A percentile compares a stretch with the other conserved stretches of the same genome.
These are phyloP conservation scores for Russula dissimulans DNA, from an alignment of 768 basidiomycete species.

Conservation along the genomic window DNA sequence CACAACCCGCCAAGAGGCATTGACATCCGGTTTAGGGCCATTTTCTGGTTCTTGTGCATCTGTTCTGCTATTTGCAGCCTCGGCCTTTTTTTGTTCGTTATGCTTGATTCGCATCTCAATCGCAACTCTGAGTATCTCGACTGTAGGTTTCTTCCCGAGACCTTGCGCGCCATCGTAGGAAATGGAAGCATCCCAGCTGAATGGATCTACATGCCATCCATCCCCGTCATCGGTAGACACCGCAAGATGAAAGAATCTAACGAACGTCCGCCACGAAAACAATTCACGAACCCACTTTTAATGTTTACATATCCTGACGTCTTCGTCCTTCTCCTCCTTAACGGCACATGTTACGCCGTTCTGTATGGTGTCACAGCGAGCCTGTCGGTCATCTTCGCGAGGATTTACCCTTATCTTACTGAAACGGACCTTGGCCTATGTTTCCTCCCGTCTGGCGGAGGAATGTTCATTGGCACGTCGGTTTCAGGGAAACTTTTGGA, in stretches of 20 bases:
- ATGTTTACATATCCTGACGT: conserved; percentile 51
- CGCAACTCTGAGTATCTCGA: not conserved
- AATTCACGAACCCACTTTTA: conserved; percentile 45
- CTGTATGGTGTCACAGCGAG: conserved; percentile 55
- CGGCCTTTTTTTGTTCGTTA: conserved; percentile 29
- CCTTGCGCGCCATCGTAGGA: conserved; percentile 36
- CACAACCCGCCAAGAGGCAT: not conserved
- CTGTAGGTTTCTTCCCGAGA: conserved; percentile 38
- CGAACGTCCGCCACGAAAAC: conserved; percentile 24
- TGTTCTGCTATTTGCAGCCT: conserved; percentile 27
- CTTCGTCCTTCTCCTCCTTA: conserved; percentile 43
- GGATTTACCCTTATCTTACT: conserved; percentile 47
- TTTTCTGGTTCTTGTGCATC: conserved; percentile 38
- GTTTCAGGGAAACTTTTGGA: conserved; percentile 57
- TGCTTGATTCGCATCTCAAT: not conserved
- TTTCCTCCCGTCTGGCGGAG: conserved; percentile 68
- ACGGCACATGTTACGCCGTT: conserved; percentile 43
- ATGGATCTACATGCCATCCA: conserved; percentile 25
- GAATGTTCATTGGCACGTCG: conserved; percentile 53
- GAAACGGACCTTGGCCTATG: conserved; percentile 67
- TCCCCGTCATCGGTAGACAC: conserved; percentile 26
- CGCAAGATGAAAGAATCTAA: not conserved
- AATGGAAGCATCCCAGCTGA: conserved; percentile 33
- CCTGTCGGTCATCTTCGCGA: conserved; percentile 50
- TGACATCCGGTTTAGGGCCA: conserved; percentile 25